These are phyloP conservation scores for Xylariaceae sp. DNA, from an alignment of 2,329 filamentous ascomycete species.

Conservation along the genomic window DNA sequence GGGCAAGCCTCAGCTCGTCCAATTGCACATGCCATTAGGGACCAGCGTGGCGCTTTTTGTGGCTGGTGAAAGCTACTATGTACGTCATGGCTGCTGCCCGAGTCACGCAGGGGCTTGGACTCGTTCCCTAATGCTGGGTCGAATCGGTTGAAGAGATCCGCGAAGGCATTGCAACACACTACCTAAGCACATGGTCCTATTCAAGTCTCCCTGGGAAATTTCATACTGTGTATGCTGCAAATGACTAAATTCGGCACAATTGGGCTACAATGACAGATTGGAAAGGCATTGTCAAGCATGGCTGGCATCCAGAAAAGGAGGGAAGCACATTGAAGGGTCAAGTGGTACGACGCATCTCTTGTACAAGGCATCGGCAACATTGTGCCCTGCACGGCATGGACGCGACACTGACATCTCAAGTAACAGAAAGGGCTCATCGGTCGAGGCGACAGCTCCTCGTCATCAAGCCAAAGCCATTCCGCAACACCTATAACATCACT, in stretches of 20 bases:
- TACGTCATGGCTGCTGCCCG: neutral
- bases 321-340: constrained; percentile 37
- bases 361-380: neutral
- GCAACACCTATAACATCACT: constrained; percentile 62
- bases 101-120: too few species aligned
- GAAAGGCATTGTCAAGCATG: constrained; percentile 46
- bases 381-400: neutral
- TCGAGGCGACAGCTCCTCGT: constrained; percentile 29
- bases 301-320: constrained; percentile 48
- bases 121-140: too few species aligned
- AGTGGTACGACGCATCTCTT: constrained; percentile 35
- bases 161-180: too few species aligned
- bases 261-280: too few species aligned
- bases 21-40: too few species aligned
- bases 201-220: too few species aligned
- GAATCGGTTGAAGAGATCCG: too few species aligned
- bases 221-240: too few species aligned
- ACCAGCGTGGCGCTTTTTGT: neutral
- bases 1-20: neutral
- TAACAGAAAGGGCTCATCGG: constrained; percentile 42
- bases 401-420: neutral
- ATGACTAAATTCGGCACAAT: too few species aligned
- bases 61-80: neutral
- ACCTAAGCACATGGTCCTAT: too few species aligned
- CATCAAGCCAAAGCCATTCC: constrained; percentile 27